phyloP scores from a whole-genome alignment of 1,284 basidiomycete species.

The Sanghuangporus sanghuang region DNA sequence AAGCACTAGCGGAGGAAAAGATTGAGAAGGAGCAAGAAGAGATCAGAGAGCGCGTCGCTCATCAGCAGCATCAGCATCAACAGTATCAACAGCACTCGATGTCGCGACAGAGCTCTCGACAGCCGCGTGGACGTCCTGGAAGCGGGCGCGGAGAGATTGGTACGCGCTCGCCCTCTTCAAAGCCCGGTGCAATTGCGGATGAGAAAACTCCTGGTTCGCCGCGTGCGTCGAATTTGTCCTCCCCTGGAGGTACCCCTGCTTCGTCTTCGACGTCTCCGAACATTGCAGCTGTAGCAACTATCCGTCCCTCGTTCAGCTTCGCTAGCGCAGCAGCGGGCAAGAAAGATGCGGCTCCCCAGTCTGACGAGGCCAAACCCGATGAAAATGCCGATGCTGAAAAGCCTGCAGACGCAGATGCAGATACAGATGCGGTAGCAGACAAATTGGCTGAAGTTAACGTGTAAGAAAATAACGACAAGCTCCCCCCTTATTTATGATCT shows the following conservation, averaged over 20 bases:
- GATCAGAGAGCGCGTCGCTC: constrained; percentile 43
- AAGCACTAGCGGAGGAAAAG: constrained; percentile 69
- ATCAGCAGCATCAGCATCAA: not conserved
- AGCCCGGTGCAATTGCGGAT: constrained; percentile 29
- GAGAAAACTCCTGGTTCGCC: constrained; percentile 21
- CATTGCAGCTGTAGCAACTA: constrained; percentile 33
- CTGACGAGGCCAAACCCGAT: constrained; percentile 27
- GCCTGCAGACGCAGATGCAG: constrained; percentile 25
- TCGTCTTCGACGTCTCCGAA: constrained; percentile 30
- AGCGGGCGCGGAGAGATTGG: constrained; percentile 23
- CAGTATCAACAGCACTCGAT: constrained; percentile 34
- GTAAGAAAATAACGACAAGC: constrained; percentile 19
- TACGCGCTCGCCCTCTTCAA: constrained; percentile 25
- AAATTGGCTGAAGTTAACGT: constrained; percentile 38
- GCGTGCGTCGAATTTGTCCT: constrained; percentile 10
- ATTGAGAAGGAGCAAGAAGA: constrained; percentile 61
- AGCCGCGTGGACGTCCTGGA: constrained; percentile 46
- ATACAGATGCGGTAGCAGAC: constrained; percentile 26
- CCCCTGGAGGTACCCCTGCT: constrained; percentile 15
- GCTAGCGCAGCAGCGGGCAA: constrained; percentile 51
- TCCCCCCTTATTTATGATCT: not conserved
- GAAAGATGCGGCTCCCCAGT: constrained; percentile 19
- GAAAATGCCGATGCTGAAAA: constrained; percentile 19
- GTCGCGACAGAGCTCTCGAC: constrained; percentile 69
- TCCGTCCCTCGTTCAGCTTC: constrained; percentile 57